phyloP scores from a whole-genome alignment of 768 basidiomycete genomes.

The Saitozyma podzolica region DNA sequence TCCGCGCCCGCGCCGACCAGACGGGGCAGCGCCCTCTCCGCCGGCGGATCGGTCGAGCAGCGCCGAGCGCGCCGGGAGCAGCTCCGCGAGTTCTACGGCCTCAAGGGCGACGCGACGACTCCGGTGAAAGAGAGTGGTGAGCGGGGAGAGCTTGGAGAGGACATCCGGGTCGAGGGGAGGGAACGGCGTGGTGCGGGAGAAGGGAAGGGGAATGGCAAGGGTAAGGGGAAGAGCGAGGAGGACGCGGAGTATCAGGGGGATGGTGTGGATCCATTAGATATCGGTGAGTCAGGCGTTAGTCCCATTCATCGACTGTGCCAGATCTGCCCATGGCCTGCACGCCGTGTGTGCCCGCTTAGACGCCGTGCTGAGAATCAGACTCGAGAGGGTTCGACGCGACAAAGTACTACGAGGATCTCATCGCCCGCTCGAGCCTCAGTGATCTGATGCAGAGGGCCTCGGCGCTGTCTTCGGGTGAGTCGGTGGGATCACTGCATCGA shows the following conservation, averaged over 20 bases:
- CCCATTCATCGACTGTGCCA: too few species aligned
- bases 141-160: background rate
- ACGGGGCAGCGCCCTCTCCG: too few species aligned
- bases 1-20: too few species aligned
- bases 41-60: conserved; percentile 13
- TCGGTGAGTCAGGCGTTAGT: background rate
- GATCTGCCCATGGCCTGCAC: too few species aligned
- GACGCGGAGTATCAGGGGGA: background rate
- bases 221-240: background rate
- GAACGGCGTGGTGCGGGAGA: background rate
- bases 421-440: conserved; percentile 30
- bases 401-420: conserved; percentile 45
- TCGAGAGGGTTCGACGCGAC: conserved; percentile 37
- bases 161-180: background rate
- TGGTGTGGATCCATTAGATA: conserved; percentile 22
- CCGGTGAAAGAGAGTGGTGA: background rate
- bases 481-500: too few species aligned
- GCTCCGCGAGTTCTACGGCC: conserved; percentile 41
- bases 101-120: conserved; percentile 20
- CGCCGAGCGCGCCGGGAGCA: conserved; percentile 38
- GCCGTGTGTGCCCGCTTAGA: too few species aligned
- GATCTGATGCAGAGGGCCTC: conserved; percentile 43
- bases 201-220: background rate
- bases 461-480: conserved; percentile 34
- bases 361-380: conserved; percentile 17